Base-by-base conservation (phyloP, 768 basidiomycete species). In the Porphyrellus cyaneotinctus region DNA sequence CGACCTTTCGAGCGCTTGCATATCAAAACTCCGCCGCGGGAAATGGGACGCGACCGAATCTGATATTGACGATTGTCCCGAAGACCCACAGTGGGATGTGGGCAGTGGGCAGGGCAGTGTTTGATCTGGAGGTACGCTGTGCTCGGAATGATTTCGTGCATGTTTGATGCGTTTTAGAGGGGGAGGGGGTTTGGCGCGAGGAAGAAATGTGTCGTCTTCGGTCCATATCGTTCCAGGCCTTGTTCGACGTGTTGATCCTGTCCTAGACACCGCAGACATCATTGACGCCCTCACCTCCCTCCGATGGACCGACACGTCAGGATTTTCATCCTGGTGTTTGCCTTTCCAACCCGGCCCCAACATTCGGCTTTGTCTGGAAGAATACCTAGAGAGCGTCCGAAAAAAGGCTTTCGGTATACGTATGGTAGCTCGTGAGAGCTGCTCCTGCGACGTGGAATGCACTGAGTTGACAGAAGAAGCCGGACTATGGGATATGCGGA, bases 131-230 rank as follows among this genome's bases (percentile, higher is more conserved):
- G 44, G 24, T 3, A 15, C 3, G 13, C 9, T 31, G 22, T 1
- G 14, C 11, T 47, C 24, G 10, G 63, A 60, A 20, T 14, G 10
- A 35, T 45, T 53, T 30, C 54, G 61, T 24, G 47, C 38, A 14
- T 64, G 63, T 14, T 42, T 52, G 37, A 33, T 38, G 9, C 2
- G 18, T 24, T 54, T 56, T 0, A 62, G 52, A 3, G 65, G 58
- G 2, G 48, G 49, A 26, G 61, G 54, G 18, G 60, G 50, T 28
- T 58, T 63, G 24, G 64, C 53, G 5, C 53, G 63, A 13, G 64
- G 58, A 41, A 70, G 53, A 30, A 31, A 67, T 0, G 59, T 23
- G 30, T 66, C 66, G 17, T 53, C 6, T 12, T 54, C 20, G n/a
- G 51, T 48, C 49, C 65, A 64, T 7, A 50, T 11, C n/a, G 63